A percentile compares a stretch with the other conserved stretches of the same genome.
Evolutionary conservation across 768 basidiomycete genomes (phyloP).

Genomic region (Rhizopogon salebrosus): DNA sequence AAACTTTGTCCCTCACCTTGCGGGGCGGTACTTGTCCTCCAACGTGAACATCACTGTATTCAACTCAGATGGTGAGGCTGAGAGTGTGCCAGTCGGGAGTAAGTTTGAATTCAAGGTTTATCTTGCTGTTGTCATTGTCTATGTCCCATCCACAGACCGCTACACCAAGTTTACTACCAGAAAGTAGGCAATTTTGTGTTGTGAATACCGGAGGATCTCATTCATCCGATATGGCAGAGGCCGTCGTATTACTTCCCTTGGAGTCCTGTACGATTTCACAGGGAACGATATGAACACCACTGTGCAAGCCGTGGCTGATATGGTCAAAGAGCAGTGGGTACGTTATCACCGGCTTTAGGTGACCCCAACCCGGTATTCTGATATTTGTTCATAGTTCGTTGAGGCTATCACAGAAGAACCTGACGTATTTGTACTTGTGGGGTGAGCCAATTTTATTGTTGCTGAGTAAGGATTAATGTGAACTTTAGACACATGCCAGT

Average conservation of each 20-base stretch:
- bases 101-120: slow-evolving; percentile 5
- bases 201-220: neutral
- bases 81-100: slow-evolving; percentile 43
- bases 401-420: slow-evolving; percentile 78
- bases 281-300: slow-evolving; percentile 68
- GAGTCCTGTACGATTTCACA: slow-evolving; percentile 74
- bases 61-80: slow-evolving; percentile 30
- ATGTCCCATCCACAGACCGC: slow-evolving; percentile 39
- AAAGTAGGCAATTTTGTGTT: slow-evolving; percentile 42
- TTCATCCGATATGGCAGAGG: slow-evolving; percentile 37
- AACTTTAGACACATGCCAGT: slow-evolving; percentile 79
- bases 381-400: slow-evolving; percentile 45
- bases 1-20: slow-evolving; percentile 61
- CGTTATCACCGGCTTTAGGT: slow-evolving; percentile 5
- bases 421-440: slow-evolving; percentile 74
- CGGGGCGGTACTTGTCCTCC: slow-evolving; percentile 74
- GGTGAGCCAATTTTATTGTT: slow-evolving; percentile 33
- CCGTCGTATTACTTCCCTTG: slow-evolving; percentile 71
- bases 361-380: neutral
- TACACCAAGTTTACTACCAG: slow-evolving; percentile 70
- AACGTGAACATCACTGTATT: slow-evolving; percentile 81
- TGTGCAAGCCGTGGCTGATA: slow-evolving; percentile 64
- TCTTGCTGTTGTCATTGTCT: slow-evolving; percentile 21
- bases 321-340: slow-evolving; percentile 81
- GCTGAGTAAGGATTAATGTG: neutral